Evolutionary conservation across 176 grass and related monocot genomes (phyloP), one percentile per base, ranked within the genome.

Genomic region (Bothriochloa decipiens): DNA sequence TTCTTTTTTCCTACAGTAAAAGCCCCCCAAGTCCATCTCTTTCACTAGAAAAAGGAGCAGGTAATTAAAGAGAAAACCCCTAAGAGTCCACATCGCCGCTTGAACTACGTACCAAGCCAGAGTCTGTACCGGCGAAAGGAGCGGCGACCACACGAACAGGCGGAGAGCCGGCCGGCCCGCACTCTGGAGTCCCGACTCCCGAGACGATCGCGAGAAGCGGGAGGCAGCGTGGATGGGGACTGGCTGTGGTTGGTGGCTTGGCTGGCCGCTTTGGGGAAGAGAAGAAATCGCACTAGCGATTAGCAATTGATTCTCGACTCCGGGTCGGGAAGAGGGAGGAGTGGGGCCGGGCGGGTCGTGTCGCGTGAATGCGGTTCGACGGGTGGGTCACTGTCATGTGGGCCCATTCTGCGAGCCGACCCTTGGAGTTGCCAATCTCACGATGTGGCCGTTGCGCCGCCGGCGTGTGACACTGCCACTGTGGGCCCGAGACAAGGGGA

Each of bases 61-160:
- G 0, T 2, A 5, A 8, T 2, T 3, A 3, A 20, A 46, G 42
- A 11, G 9, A 35, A 60, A 35, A 3, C 11, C 41, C 7, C 55
- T 53, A 12, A 90, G 82, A 85, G 65, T 82, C 78, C 71, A 50
- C 76, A 85, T 80, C 61, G 46, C 29, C 41, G 60, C 32, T 27
- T 25, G 57, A 61, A 23, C 55, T 61, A 61, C 23, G 9, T 61
- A 61, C 32, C 13, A 26, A 26, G 41, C 1, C 1, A 63, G 72
- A 74, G 66, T 55, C 12, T 10, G 3, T 83, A 90, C 88, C 83
- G 36, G 2, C 5, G 43, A 14, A 49, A 20, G 53, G 42, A 15
- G 37, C 70, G 16, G 78, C 65, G 8, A 33, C 20, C 6, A 18
- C 16, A 62, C 37, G 32, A 36, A 8, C 65, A 69, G 7, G 26